Percentiles rank a stretch among this genome's conserved stretches.
These are phyloP conservation scores for Erodium texanum DNA, from an alignment of 441 rosid genomes.

Conservation along the genomic window DNA sequence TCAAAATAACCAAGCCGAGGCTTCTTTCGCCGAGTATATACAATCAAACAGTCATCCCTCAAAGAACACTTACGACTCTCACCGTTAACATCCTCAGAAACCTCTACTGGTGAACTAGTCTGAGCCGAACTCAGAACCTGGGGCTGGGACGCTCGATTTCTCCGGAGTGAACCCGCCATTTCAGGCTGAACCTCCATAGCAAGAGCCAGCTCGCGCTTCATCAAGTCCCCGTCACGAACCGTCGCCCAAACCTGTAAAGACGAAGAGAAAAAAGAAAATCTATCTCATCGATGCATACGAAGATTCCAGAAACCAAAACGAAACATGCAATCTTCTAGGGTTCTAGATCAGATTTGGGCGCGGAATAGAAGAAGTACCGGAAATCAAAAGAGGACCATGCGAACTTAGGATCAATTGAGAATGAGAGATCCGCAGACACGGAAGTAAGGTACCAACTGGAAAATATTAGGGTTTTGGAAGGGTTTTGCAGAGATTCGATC, in stretches of 20 bases:
- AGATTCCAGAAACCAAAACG: background rate
- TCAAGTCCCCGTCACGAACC: slow-evolving; percentile 4
- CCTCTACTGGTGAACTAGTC: slow-evolving; percentile 19
- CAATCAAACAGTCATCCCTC: slow-evolving; percentile 58
- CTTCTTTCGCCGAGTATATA: slow-evolving; percentile 55
- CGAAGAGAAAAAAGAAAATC: background rate
- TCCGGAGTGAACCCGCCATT: slow-evolving; percentile 21
- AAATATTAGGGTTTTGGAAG: background rate
- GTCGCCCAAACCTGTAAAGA: background rate
- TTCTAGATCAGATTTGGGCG: background rate
- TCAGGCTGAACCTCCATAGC: slow-evolving; percentile 22
- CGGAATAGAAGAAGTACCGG: background rate
- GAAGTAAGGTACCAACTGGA: background rate
- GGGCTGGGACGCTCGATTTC: background rate
- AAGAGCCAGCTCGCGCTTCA: slow-evolving; percentile 47
- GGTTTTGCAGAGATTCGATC: background rate
- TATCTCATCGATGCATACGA: background rate
- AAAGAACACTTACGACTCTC: slow-evolving; percentile 40
- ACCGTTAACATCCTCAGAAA: slow-evolving; percentile 28
- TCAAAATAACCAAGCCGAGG: slow-evolving; percentile 9
- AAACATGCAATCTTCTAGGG: background rate
- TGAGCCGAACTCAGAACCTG: slow-evolving; percentile 15
- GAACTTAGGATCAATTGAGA: background rate
- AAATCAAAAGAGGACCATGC: background rate
- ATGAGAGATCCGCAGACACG: background rate